phyloP scores from a whole-genome alignment of 2,329 filamentous ascomycete species.

The Monosporascus cannonballus region DNA sequence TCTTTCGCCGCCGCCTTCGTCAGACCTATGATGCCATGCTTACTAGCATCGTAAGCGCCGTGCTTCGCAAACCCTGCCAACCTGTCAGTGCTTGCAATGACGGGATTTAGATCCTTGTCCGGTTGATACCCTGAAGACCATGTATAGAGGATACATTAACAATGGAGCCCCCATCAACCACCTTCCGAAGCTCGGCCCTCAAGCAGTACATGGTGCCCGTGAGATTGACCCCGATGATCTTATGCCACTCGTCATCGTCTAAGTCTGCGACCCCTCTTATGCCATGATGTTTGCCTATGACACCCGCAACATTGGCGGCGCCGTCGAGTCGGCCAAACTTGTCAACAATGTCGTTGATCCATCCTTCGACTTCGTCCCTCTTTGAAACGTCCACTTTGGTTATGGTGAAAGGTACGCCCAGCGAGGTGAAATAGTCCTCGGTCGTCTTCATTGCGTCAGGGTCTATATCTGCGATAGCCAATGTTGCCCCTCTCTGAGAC shows the following conservation, averaged over 20 bases:
- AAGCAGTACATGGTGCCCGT: constrained; percentile 48
- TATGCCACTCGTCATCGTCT: constrained; percentile 43
- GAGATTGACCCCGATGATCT: constrained; percentile 41
- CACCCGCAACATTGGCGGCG: constrained; percentile 49
- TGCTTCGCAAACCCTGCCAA: constrained; percentile 32
- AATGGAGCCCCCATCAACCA: constrained; percentile 48
- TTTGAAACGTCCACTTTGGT: constrained; percentile 43
- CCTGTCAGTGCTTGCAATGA: constrained; percentile 9
- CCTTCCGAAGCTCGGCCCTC: constrained; percentile 37
- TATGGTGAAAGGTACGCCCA: constrained; percentile 21
- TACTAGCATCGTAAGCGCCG: constrained; percentile 32
- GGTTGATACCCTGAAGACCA: constrained; percentile 35
- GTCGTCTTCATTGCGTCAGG: constrained; percentile 18
- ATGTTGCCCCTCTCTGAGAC: constrained; percentile 22
- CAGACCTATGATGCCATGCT: constrained; percentile 32
- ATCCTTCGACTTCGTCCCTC: constrained; percentile 41
- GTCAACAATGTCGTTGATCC: constrained; percentile 41
- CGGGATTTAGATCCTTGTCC: constrained; percentile 21
- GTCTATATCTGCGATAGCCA: constrained; percentile 25
- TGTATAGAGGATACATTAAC: constrained; percentile 52
- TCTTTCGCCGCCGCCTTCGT: constrained; percentile 31
- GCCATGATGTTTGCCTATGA: constrained; percentile 38
- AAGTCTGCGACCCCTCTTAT: constrained; percentile 34
- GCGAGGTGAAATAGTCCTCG: constrained; percentile 20
- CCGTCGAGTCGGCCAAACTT: constrained; percentile 47